phyloP scores from a whole-genome alignment of 805 yeast genomes.

The Yamadazyma sp. region DNA sequence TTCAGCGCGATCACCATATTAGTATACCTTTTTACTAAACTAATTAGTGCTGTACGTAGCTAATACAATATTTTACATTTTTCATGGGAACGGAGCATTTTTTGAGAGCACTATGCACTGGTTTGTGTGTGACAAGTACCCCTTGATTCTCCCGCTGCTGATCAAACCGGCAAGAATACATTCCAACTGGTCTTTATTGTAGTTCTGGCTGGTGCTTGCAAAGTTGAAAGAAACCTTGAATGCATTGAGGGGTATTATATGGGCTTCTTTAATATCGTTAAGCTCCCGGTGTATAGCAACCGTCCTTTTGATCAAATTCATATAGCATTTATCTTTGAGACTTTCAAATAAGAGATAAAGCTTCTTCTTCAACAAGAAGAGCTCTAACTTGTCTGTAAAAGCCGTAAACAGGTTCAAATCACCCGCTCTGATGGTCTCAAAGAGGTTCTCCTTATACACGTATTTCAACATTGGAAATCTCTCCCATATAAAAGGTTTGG shows the following conservation, averaged over 20 bases:
- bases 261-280: constrained; percentile 23
- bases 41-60: background rate
- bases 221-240: constrained; percentile 45
- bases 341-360: constrained; percentile 60
- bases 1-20: constrained; percentile 4
- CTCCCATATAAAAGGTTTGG: constrained; percentile 41
- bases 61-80: too few species aligned
- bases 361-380: constrained; percentile 53
- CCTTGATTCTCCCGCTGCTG: constrained; percentile 60
- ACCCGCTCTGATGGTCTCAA: constrained; percentile 52
- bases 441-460: constrained; percentile 49
- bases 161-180: constrained; percentile 69
- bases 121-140: constrained; percentile 78
- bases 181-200: constrained; percentile 56
- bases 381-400: constrained; percentile 45
- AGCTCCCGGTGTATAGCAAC: constrained; percentile 20
- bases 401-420: constrained; percentile 53
- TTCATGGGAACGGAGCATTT: constrained; percentile 57
- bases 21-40: too few species aligned
- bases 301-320: constrained; percentile 49
- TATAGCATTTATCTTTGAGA: constrained; percentile 49
- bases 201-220: constrained; percentile 19
- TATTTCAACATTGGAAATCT: constrained; percentile 40
- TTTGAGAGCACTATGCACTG: constrained; percentile 74
- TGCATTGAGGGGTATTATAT: constrained; percentile 41